Conservation (phyloP, 805 yeast species). For the Ogataea methylovora region DNA sequence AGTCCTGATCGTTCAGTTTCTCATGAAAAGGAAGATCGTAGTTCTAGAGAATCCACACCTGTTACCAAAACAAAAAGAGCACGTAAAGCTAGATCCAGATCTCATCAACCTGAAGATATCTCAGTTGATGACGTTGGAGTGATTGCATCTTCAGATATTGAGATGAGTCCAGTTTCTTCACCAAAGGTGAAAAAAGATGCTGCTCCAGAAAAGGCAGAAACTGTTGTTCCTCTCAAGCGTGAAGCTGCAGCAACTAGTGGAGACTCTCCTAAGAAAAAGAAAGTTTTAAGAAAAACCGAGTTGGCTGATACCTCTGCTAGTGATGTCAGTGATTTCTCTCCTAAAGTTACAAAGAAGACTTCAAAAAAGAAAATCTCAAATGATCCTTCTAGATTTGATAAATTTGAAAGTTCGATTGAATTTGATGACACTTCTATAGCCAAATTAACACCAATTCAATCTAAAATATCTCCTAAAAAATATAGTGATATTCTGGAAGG, state of each 20-base stretch:
- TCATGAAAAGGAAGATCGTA: neutral
- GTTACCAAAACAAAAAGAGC: neutral
- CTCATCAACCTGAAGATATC: neutral
- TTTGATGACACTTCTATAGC: no score
- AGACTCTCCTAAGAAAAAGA: constrained; percentile 10
- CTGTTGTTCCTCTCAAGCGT: constrained; percentile 11
- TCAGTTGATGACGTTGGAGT: no score
- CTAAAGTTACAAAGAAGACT: neutral
- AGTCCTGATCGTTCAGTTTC: neutral
- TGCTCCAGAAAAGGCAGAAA: constrained; percentile 4
- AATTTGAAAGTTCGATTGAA: neutral
- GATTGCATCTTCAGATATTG: no score
- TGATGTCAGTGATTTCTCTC: neutral
- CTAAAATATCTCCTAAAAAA: neutral
- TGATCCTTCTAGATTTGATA: no score
- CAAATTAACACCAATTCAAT: neutral
- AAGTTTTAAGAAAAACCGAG: constrained; percentile 7
- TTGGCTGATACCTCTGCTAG: constrained; percentile 4
- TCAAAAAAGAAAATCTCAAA: no score
- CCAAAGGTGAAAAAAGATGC: neutral
- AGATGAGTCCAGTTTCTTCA: no score
- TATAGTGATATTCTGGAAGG: neutral
- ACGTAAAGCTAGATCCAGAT: neutral
- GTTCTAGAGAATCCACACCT: neutral
- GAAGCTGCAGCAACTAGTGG: constrained; percentile 5